A percentile compares a stretch with the other conserved stretches of the same genome.
Conservation (phyloP, 1,284 basidiomycete species). For the Trichosporon sp. region DNA sequence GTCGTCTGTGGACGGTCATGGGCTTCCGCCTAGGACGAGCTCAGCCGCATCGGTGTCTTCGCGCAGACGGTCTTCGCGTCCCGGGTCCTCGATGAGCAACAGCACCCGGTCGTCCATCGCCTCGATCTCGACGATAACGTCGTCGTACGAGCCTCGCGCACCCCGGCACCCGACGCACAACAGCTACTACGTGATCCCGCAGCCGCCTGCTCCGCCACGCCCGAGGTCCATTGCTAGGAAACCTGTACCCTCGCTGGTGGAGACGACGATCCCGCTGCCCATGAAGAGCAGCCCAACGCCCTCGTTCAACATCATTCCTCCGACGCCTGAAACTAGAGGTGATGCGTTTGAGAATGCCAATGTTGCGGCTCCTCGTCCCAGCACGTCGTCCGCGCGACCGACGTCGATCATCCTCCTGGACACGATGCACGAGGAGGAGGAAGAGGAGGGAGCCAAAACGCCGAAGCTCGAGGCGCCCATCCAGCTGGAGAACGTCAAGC, state of each 20-base stretch:
- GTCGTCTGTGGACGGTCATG: neutral
- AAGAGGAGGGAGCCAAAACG: slow-evolving; percentile 5
- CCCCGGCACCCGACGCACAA: neutral
- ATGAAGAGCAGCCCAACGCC: slow-evolving; percentile 19
- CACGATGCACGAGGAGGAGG: slow-evolving; percentile 24
- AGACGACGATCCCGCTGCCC: neutral
- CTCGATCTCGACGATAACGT: slow-evolving; percentile 7
- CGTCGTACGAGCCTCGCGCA: neutral
- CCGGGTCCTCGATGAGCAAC: neutral
- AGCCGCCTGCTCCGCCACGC: neutral
- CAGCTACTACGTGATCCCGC: neutral
- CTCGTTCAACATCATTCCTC: slow-evolving; percentile 45
- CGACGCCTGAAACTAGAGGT: slow-evolving; percentile 19
- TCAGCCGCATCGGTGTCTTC: neutral
- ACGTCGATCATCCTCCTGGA: slow-evolving; percentile 3
- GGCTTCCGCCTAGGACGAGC: neutral
- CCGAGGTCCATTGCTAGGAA: neutral
- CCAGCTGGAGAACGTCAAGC: neutral
- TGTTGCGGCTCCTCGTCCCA: neutral
- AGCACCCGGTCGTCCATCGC: slow-evolving; percentile 13
- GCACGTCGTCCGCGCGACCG: neutral
- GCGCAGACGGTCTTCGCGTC: slow-evolving; percentile 9
- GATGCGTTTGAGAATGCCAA: neutral
- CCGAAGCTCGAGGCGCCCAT: neutral
- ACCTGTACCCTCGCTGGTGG: slow-evolving; percentile 1